A percentile compares a stretch with the other conserved stretches of the same genome.
These are phyloP conservation scores for Blakeslea trispora DNA, from an alignment of 371 early-diverging fungal species.

Conservation along the genomic window DNA sequence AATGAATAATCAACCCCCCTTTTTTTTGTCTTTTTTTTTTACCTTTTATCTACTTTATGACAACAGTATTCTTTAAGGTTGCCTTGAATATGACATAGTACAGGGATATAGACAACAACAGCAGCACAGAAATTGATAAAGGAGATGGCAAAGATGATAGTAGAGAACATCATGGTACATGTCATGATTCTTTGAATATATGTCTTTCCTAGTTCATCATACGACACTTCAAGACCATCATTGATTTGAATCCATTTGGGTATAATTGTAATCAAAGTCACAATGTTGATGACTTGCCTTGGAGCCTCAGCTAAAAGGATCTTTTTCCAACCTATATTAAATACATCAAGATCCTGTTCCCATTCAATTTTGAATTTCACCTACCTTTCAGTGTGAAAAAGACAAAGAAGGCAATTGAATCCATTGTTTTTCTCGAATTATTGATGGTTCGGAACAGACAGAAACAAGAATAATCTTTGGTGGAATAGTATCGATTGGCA, in stretches of 20 bases:
- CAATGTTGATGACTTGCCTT: constrained; percentile 69
- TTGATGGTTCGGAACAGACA: constrained; percentile 84
- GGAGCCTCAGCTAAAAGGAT: constrained; percentile 86
- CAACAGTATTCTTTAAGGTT: constrained; percentile 92
- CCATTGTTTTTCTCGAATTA: constrained; percentile 63
- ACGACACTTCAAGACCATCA: constrained; percentile 20
- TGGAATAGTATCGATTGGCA: constrained; percentile 70
- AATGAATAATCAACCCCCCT: no score
- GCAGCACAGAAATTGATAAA: constrained; percentile 64
- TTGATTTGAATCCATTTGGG: constrained; percentile 42
- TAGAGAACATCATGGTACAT: constrained; percentile 49
- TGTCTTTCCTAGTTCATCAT: constrained; percentile 47
- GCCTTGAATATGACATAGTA: constrained; percentile 80
- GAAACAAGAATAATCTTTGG: constrained; percentile 73
- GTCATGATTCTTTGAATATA: constrained; percentile 42
- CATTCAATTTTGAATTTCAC: constrained; percentile 27
- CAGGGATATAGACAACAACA: constrained; percentile 75
- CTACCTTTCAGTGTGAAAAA: constrained; percentile 84
- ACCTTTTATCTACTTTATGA: constrained; percentile 89
- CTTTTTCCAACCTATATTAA: constrained; percentile 89
- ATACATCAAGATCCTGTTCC: no score
- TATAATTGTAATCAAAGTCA: constrained; percentile 37
- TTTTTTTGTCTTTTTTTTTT: constrained; percentile 44
- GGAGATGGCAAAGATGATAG: constrained; percentile 49
- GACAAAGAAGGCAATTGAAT: constrained; percentile 82